Conservation (phyloP, 176 grass and related monocot species). For the Tillandsia leiboldiana region DNA sequence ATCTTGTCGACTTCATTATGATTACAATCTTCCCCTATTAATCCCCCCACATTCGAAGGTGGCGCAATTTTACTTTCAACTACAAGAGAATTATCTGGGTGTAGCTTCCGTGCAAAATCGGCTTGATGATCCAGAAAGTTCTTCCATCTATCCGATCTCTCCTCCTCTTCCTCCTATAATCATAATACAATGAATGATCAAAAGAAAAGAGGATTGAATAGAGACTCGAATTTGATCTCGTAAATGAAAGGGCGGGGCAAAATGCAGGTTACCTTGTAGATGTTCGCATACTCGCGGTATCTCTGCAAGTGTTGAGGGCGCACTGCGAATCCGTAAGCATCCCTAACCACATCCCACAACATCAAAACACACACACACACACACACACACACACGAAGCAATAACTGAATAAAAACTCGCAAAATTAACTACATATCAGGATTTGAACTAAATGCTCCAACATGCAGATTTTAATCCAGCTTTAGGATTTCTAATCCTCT, state of each 20-base stretch:
- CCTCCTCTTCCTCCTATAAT: conserved; percentile 97
- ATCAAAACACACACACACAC: conserved; percentile 6
- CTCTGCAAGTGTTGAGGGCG: conserved; percentile 90
- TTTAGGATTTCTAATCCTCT: no score
- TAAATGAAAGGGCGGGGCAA: background rate
- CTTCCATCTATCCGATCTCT: conserved; percentile 96
- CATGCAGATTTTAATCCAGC: background rate
- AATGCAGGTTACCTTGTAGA: conserved; percentile 60
- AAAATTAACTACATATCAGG: no score
- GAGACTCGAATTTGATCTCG: background rate
- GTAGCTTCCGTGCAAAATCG: conserved; percentile 12
- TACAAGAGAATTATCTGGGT: conserved; percentile 30
- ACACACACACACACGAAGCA: no score
- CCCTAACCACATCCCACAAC: conserved; percentile 41
- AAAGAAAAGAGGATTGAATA: background rate
- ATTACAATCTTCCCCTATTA: conserved; percentile 14
- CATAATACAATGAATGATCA: background rate
- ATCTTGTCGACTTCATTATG: background rate
- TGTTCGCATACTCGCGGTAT: conserved; percentile 89
- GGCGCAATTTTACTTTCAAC: conserved; percentile 39
- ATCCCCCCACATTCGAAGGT: conserved; percentile 34
- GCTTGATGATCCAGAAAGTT: conserved; percentile 72
- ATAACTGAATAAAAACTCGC: no score
- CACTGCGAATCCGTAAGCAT: conserved; percentile 92
- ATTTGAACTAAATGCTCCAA: background rate